A percentile compares a stretch with the other conserved stretches of the same genome.
Evolutionary conservation across 1,139 yeast species (phyloP).

Genomic region (Hemisphaericaspora xylofermentans): DNA sequence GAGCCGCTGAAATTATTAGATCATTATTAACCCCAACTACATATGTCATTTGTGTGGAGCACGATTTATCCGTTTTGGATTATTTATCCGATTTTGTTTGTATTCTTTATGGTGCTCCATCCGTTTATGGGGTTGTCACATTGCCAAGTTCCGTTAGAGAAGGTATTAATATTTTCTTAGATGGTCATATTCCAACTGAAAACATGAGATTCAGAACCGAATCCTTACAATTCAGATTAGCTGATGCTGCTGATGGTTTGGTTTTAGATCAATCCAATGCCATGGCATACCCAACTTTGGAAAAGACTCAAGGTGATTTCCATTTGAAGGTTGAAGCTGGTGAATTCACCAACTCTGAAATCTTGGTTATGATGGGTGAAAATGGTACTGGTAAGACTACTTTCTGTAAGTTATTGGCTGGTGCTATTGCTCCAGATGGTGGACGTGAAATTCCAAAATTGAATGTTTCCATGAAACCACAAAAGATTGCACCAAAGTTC

Average conservation of each 20-base stretch:
- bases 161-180: slow-evolving; percentile 96
- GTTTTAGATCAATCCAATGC: slow-evolving; percentile 77
- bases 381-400: slow-evolving; percentile 99
- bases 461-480: slow-evolving; percentile 96
- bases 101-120: slow-evolving; percentile 95
- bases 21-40: slow-evolving; percentile 71
- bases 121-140: slow-evolving; percentile 97
- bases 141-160: slow-evolving; percentile 95
- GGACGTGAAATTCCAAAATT: slow-evolving; percentile 78
- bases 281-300: slow-evolving; percentile 76
- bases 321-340: slow-evolving; percentile 77
- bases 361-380: slow-evolving; percentile 99
- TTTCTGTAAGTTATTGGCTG: slow-evolving; percentile 91
- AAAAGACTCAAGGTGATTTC: slow-evolving; percentile 95
- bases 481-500: slow-evolving; percentile 97
- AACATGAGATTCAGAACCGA: slow-evolving; percentile 96
- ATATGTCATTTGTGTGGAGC: slow-evolving; percentile 95
- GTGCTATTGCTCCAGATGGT: slow-evolving; percentile 83
- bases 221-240: slow-evolving; percentile 87
- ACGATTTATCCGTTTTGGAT: slow-evolving; percentile 95
- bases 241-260: slow-evolving; percentile 85
- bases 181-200: slow-evolving; percentile 96
- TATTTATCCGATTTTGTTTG: slow-evolving; percentile 94
- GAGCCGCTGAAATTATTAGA: slow-evolving; percentile 94
- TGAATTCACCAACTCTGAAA: slow-evolving; percentile 93